Evolutionary conservation across 164 flowering plant species (phyloP).

Genomic region (Liquidambar formosana): DNA sequence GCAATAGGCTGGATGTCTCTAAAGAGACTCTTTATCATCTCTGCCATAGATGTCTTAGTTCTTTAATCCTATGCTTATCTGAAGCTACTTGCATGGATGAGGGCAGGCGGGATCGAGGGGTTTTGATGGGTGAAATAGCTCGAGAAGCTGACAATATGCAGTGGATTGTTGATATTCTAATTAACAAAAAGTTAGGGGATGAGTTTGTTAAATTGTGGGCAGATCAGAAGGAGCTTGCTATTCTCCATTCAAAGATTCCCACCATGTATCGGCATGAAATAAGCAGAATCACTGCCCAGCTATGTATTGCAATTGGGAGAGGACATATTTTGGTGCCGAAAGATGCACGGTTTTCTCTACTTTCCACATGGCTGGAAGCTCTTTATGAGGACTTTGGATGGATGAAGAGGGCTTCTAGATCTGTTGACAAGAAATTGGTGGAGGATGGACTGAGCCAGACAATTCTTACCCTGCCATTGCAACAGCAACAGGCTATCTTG

Average conservation of each 20-base stretch:
- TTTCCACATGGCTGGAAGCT: constrained; percentile 86
- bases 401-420: constrained; percentile 72
- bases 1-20: constrained; percentile 49
- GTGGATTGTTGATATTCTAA: constrained; percentile 82
- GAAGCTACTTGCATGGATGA: constrained; percentile 60
- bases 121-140: constrained; percentile 70
- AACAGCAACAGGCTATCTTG: constrained; percentile 70
- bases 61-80: constrained; percentile 64
- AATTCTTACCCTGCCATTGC: constrained; percentile 77
- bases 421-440: constrained; percentile 70
- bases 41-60: constrained; percentile 71
- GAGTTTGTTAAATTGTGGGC: constrained; percentile 92
- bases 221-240: constrained; percentile 80
- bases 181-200: constrained; percentile 65
- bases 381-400: constrained; percentile 85
- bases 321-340: constrained; percentile 70
- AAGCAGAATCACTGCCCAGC: constrained; percentile 82
- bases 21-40: constrained; percentile 63
- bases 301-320: constrained; percentile 78
- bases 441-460: constrained; percentile 89
- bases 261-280: constrained; percentile 75
- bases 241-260: constrained; percentile 81
- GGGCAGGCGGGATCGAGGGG: constrained; percentile 50
- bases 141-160: constrained; percentile 85
- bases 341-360: constrained; percentile 56